Percentiles rank a stretch among this genome's conserved stretches.
Conservation (phyloP, 306 rosid genomes). For the Spatholobus suberectus region DNA sequence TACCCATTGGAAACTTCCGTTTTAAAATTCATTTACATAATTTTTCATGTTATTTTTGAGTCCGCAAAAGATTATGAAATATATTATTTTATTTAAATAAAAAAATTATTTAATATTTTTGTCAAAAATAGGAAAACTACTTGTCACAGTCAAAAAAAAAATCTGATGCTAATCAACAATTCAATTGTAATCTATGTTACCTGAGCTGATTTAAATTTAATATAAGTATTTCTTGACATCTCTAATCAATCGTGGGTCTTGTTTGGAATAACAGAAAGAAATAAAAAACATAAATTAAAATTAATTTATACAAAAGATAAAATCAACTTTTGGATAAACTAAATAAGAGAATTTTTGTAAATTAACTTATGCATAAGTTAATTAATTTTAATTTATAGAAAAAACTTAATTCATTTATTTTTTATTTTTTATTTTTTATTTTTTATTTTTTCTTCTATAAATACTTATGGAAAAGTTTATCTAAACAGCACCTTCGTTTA, state of each 20-base stretch:
- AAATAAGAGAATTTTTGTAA: not conserved
- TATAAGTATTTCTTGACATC: too few species aligned
- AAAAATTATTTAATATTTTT: too few species aligned
- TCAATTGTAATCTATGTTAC: not conserved
- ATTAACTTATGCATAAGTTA: not conserved
- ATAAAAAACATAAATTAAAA: too few species aligned
- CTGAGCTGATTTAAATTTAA: too few species aligned
- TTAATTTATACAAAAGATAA: not conserved
- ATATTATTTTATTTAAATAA: too few species aligned
- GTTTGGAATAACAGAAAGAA: too few species aligned
- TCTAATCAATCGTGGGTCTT: too few species aligned
- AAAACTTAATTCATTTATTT: not conserved
- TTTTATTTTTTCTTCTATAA: not conserved
- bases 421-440: not conserved
- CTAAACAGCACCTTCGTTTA: not conserved
- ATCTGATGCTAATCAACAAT: too few species aligned
- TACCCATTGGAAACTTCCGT: too few species aligned
- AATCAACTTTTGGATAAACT: not conserved
- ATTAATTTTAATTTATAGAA: not conserved
- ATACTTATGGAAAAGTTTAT: not conserved
- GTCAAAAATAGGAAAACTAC: too few species aligned
- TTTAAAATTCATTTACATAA: too few species aligned
- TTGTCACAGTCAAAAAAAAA: not conserved
- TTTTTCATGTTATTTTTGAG: too few species aligned
- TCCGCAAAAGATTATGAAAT: not conserved